phyloP scores from a whole-genome alignment of 768 basidiomycete species.

The Serendipita vermifera region DNA sequence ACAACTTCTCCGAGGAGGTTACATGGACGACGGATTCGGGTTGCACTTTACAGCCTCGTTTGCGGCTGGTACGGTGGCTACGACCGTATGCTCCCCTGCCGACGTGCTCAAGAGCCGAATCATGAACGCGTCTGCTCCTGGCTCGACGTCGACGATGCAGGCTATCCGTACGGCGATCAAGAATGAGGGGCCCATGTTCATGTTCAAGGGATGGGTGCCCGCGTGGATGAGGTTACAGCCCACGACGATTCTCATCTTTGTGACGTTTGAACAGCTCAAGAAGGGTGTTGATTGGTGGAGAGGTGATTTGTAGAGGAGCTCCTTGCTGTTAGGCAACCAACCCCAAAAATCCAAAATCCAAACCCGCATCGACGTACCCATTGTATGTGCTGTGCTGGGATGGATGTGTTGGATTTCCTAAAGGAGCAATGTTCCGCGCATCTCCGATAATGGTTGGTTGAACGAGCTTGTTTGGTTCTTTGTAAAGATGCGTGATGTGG shows the following conservation, averaged over 20 bases:
- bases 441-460: too few species aligned
- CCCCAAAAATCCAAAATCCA: too few species aligned
- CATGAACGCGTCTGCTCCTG: slow-evolving; percentile 79
- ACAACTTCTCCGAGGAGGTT: slow-evolving; percentile 53
- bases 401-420: too few species aligned
- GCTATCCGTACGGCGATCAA: slow-evolving; percentile 57
- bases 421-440: too few species aligned
- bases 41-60: slow-evolving; percentile 81
- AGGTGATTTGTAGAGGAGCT: too few species aligned
- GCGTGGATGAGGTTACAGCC: slow-evolving; percentile 79
- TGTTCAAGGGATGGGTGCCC: slow-evolving; percentile 88
- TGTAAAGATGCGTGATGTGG: too few species aligned
- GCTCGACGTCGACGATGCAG: slow-evolving; percentile 60
- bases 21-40: slow-evolving; percentile 70
- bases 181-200: slow-evolving; percentile 73
- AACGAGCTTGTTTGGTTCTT: too few species aligned
- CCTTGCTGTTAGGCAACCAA: too few species aligned
- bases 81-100: slow-evolving; percentile 78
- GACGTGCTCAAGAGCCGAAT: slow-evolving; percentile 82
- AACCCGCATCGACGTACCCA: too few species aligned
- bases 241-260: slow-evolving; percentile 77
- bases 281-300: background rate
- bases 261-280: slow-evolving; percentile 46
- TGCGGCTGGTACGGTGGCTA: slow-evolving; percentile 79
- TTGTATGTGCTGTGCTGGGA: too few species aligned